Percentiles rank a stretch among this genome's conserved stretches.
Conservation (phyloP, 805 yeast genomes). For the Naumovozyma castellii region DNA sequence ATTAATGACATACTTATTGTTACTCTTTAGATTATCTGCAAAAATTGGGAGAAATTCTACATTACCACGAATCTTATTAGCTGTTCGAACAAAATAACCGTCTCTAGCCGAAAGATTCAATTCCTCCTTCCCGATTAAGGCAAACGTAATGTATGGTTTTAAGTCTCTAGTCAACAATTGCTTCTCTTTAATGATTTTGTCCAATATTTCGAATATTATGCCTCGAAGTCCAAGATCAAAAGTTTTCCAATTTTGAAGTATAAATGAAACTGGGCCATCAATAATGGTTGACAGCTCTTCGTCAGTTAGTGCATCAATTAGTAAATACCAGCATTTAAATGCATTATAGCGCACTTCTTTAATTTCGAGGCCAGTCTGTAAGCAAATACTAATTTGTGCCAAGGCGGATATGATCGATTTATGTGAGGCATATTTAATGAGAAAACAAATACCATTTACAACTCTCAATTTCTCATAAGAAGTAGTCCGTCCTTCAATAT, state of each 20-base stretch:
- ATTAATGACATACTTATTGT: conserved; percentile 48
- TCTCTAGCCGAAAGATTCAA: conserved; percentile 43
- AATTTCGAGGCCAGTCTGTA: conserved; percentile 68
- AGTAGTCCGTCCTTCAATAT: conserved; percentile 60
- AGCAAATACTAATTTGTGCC: conserved; percentile 79
- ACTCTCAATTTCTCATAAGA: conserved; percentile 63
- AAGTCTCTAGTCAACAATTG: conserved; percentile 12
- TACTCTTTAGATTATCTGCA: conserved; percentile 21
- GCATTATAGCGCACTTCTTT: conserved; percentile 51
- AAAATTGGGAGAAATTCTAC: conserved; percentile 22
- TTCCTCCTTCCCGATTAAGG: conserved; percentile 52
- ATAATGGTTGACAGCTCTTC: conserved; percentile 54
- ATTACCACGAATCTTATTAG: conserved; percentile 17
- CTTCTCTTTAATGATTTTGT: conserved; percentile 19
- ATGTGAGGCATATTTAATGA: conserved; percentile 43
- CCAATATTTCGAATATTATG: conserved; percentile 45
- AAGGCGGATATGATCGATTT: conserved; percentile 53
- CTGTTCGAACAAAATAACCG: conserved; percentile 44
- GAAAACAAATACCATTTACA: conserved; percentile 60
- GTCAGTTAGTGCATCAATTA: conserved; percentile 48
- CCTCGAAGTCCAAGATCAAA: conserved; percentile 42
- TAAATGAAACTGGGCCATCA: conserved; percentile 64
- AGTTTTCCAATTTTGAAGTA: conserved; percentile 54
- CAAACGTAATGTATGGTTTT: conserved; percentile 45
- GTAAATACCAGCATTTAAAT: conserved; percentile 55